Base-by-base conservation (phyloP, 192 early-diverging fungal species). In the Gaertneriomyces semiglobifer region DNA sequence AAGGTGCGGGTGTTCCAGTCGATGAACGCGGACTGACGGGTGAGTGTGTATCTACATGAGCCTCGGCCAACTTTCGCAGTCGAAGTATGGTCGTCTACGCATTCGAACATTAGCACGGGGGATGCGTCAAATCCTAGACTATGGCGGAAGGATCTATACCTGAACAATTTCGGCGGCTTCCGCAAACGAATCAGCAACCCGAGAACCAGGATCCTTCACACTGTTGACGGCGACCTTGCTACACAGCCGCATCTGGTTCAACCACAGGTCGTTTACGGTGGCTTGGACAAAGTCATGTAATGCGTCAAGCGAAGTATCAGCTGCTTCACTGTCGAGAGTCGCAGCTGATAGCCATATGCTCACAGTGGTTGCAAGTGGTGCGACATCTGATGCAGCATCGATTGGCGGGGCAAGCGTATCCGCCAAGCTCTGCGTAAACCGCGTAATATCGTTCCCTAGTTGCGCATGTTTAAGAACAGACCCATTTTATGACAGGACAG, bases 341-440 rank as follows among this genome's bases (percentile, higher is more conserved):
- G 25, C 67, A 44, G 54, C 50, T 16, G 71, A 74, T 12, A 80
- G 61, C 75, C 74, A 80, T 12, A 80, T 55, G 9, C 75, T 75
- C 2, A 80, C 60, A 14, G 66, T 64, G 9, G 53, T 41, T 19
- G 55, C 56, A 40, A 64, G 57, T 11, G 8, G 38, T 10, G 10
- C 25, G 25, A 33, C 25, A 33, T 33, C 25, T 33, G 25, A 33
- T 33, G 25, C 25, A 33, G 25, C 25, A n/a, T 41, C 41, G 40
- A 79, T 69, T 11, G 78, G 78, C 0, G 79, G 79, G 3, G 79
- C 79, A 47, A 80, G 63, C 2, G 76, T 77, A 64, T 80, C 79
- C 6, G 68, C 74, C 53, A 80, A 7, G 9, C 62, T 68, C 12
- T 63, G 69, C 4, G 74, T 71, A 50, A 77, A 65, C 38, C 65